phyloP scores from a whole-genome alignment of 192 early-diverging fungal genomes.

The Phlyctochytrium bullatum region DNA sequence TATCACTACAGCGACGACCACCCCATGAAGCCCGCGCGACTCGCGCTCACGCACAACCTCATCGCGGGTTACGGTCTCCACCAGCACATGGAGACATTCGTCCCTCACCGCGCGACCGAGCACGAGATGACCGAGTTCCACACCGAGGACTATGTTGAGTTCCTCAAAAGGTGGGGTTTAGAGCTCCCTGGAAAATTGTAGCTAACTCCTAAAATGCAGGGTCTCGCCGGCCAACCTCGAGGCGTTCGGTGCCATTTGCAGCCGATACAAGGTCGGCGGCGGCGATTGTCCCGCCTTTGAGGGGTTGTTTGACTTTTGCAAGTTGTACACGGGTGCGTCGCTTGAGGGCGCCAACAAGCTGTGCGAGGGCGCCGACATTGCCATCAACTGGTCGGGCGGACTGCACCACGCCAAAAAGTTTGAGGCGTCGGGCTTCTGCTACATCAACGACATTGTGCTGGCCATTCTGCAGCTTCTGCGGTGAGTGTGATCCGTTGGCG shows the following conservation, averaged over 20 bases:
- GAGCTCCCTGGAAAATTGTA: background rate
- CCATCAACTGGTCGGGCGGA: constrained; percentile 95
- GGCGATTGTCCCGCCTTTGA: constrained; percentile 97
- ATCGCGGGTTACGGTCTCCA: constrained; percentile 90
- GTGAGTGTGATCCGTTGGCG: constrained; percentile 26
- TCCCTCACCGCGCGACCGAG: constrained; percentile 78
- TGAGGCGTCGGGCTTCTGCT: constrained; percentile 96
- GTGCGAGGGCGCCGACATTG: constrained; percentile 66
- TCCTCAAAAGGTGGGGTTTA: constrained; percentile 61
- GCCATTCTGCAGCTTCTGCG: constrained; percentile 86
- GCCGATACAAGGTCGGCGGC: constrained; percentile 70
- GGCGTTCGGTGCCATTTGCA: constrained; percentile 32
- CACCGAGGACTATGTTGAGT: constrained; percentile 89
- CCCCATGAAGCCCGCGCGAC: constrained; percentile 98
- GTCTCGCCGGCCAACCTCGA: constrained; percentile 52
- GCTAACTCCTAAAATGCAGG: constrained; percentile 7
- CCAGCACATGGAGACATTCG: constrained; percentile 83
- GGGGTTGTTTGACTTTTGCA: constrained; percentile 92
- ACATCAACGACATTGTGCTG: constrained; percentile 97
- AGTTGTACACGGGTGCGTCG: constrained; percentile 83
- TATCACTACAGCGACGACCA: constrained; percentile 62
- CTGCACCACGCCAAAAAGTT: constrained; percentile 97
- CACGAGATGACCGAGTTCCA: constrained; percentile 93
- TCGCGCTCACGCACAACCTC: constrained; percentile 88
- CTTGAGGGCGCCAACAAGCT: constrained; percentile 88